Conservation (phyloP, 345 rosid species). For the Boechera stricta region DNA sequence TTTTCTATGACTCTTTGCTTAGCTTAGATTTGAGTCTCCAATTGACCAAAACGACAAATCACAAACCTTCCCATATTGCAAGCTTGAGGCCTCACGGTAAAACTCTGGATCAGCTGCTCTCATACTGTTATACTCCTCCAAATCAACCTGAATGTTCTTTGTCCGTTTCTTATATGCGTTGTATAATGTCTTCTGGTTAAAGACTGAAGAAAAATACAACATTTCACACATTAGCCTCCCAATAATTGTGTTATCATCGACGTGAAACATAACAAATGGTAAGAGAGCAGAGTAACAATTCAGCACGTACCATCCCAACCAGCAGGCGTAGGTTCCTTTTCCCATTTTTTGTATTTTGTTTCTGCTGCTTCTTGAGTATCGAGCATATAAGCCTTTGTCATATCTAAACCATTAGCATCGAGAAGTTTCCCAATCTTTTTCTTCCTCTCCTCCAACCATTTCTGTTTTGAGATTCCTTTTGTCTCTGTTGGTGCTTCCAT, state of each 20-base stretch:
- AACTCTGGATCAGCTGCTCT: constrained; percentile 99
- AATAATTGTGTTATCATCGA: background rate
- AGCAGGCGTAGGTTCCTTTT: constrained; percentile 88
- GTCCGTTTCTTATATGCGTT: constrained; percentile 89
- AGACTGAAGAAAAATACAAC: constrained; percentile 54
- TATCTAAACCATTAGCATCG: constrained; percentile 92
- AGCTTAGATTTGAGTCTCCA: background rate
- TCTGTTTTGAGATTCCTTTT: constrained; percentile 89
- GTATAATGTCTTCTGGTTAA: constrained; percentile 89
- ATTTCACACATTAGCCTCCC: constrained; percentile 28
- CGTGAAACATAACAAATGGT: background rate
- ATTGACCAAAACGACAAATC: constrained; percentile 7
- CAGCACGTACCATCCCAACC: constrained; percentile 91
- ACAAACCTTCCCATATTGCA: constrained; percentile 86
- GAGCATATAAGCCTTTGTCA: constrained; percentile 80
- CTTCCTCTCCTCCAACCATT: constrained; percentile 92
- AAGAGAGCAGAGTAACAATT: background rate
- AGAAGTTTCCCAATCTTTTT: constrained; percentile 87
- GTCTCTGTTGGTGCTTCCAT: constrained; percentile 86
- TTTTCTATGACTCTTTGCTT: constrained; percentile 7
- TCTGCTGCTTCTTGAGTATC: constrained; percentile 95
- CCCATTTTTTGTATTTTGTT: constrained; percentile 94
- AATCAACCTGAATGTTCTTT: constrained; percentile 70
- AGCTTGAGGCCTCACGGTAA: constrained; percentile 94
- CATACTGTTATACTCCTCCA: constrained; percentile 89